Conservation (phyloP, 1,284 basidiomycete species). For the Tylopilus sp. region DNA sequence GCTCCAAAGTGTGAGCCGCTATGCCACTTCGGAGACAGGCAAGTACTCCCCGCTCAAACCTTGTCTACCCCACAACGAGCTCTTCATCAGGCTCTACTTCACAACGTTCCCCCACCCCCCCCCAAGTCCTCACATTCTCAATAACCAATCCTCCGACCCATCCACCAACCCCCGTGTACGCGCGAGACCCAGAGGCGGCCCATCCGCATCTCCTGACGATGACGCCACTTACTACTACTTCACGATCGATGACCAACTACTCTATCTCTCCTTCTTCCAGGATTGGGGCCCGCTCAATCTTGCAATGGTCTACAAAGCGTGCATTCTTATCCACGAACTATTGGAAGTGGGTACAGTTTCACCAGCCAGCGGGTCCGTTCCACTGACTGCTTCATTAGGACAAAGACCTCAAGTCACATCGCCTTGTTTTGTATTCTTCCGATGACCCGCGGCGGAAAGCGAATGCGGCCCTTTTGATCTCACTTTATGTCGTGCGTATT, state of each 20-base stretch:
- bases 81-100: slow-evolving; percentile 64
- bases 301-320: slow-evolving; percentile 91
- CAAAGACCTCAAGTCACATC: slow-evolving; percentile 58
- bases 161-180: slow-evolving; percentile 57
- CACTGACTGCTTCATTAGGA: slow-evolving; percentile 47
- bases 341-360: slow-evolving; percentile 56
- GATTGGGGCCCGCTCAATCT: slow-evolving; percentile 95
- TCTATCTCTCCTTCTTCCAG: slow-evolving; percentile 91
- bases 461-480: slow-evolving; percentile 89
- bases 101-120: slow-evolving; percentile 74
- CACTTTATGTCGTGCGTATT: slow-evolving; percentile 77
- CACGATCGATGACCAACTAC: slow-evolving; percentile 87
- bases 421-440: slow-evolving; percentile 88
- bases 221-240: slow-evolving; percentile 77
- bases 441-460: slow-evolving; percentile 85
- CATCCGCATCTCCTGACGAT: slow-evolving; percentile 62
- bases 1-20: slow-evolving; percentile 65
- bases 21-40: slow-evolving; percentile 74
- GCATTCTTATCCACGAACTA: slow-evolving; percentile 87
- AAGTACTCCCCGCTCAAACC: slow-evolving; percentile 17
- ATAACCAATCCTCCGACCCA: slow-evolving; percentile 49
- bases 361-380: neutral
- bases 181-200: slow-evolving; percentile 51
- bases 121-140: slow-evolving; percentile 60
- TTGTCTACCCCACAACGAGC: slow-evolving; percentile 3